Percentiles rank a stretch among this genome's conserved stretches.
These are phyloP conservation scores for Tritrichomonas musculus DNA, from an alignment of 208 protist genomes.

Conservation along the genomic window DNA sequence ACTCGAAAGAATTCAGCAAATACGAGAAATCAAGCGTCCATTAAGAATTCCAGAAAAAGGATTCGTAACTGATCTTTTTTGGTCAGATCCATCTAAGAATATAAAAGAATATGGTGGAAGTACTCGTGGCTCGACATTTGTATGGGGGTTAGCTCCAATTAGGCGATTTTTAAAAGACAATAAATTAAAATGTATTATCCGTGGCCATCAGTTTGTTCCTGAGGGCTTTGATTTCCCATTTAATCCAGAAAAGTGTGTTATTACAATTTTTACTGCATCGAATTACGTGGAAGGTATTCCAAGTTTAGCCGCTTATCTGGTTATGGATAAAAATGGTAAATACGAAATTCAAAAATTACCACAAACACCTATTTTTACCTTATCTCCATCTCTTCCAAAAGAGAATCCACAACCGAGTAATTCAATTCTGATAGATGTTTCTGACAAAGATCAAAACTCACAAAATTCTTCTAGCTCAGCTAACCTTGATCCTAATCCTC, in stretches of 20 bases:
- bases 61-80: slow-evolving; percentile 48
- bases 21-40: slow-evolving; percentile 78
- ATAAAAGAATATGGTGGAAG: neutral
- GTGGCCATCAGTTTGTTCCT: slow-evolving; percentile 48
- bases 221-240: neutral
- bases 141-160: too few relatives aligned
- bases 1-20: slow-evolving; percentile 60
- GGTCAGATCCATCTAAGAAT: slow-evolving; percentile 49
- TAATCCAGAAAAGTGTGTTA: neutral
- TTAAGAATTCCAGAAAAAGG: slow-evolving; percentile 64
- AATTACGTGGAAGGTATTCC: neutral
- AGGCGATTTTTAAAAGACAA: slow-evolving; percentile 47
- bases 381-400: too few relatives aligned
- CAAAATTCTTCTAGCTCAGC: too few relatives aligned
- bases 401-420: too few relatives aligned
- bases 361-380: too few relatives aligned
- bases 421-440: too few relatives aligned
- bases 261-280: neutral
- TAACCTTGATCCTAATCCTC: too few relatives aligned
- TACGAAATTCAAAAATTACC: too few relatives aligned
- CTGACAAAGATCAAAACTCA: too few relatives aligned
- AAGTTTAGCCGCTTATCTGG: neutral
- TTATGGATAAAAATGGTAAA: slow-evolving; percentile 33
- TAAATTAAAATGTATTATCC: slow-evolving; percentile 48
- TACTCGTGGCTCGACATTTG: too few relatives aligned